Evolutionary conservation across 805 yeast genomes (phyloP).

Genomic region (Lipomyces chichibuensis): DNA sequence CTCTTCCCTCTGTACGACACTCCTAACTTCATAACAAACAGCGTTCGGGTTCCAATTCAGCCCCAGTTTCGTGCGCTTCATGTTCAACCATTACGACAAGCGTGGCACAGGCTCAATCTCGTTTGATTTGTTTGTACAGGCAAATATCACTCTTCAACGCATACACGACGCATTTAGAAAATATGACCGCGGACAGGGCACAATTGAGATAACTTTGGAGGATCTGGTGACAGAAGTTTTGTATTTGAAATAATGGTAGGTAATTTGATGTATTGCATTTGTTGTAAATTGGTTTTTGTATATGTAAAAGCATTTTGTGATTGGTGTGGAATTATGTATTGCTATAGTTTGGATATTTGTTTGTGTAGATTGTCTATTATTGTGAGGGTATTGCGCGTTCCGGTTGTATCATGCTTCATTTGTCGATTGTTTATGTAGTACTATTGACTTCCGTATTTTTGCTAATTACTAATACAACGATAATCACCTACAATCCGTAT

Average conservation of each 20-base stretch:
- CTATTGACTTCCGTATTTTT: background rate
- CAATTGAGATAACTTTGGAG: constrained; percentile 41
- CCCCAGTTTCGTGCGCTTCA: constrained; percentile 57
- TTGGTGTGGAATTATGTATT: background rate
- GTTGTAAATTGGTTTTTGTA: constrained; percentile 26
- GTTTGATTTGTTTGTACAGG: constrained; percentile 81
- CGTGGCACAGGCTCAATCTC: constrained; percentile 50
- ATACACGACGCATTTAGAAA: constrained; percentile 78
- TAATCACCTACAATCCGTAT: background rate
- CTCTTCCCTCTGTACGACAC: background rate
- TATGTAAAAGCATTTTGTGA: no score
- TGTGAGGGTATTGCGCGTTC: background rate
- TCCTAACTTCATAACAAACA: constrained; percentile 11
- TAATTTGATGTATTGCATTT: background rate
- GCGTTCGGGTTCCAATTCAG: constrained; percentile 69
- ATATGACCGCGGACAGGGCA: constrained; percentile 66
- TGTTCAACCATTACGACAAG: constrained; percentile 54
- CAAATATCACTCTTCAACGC: constrained; percentile 73
- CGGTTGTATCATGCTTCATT: background rate
- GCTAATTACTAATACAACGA: background rate
- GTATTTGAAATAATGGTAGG: background rate
- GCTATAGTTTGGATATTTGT: background rate
- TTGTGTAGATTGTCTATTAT: background rate
- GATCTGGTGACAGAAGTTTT: constrained; percentile 46
- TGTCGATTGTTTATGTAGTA: background rate